Evolutionary conservation across 2,329 filamentous ascomycete genomes (phyloP).

Genomic region (Anisogramma anomala): DNA sequence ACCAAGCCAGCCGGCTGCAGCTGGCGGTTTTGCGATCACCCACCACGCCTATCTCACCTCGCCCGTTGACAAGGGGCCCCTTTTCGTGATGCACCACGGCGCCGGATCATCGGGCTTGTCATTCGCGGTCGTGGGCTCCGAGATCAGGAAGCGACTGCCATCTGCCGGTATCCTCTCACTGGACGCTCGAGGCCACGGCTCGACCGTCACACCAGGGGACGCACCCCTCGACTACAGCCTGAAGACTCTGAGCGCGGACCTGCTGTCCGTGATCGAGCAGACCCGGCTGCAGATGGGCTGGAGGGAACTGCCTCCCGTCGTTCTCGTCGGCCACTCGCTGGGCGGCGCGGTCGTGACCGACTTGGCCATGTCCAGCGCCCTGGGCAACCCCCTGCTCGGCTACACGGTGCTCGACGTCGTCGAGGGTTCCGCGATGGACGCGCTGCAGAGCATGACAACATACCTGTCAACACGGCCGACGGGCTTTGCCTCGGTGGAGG

Average conservation of each 20-base stretch:
- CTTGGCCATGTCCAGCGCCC: conserved; percentile 54
- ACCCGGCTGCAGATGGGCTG: conserved; percentile 61
- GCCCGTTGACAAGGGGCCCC: conserved; percentile 59
- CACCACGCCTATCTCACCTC: conserved; percentile 86
- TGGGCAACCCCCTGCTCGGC: conserved; percentile 62
- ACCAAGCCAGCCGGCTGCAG: conserved; percentile 29
- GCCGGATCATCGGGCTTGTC: conserved; percentile 87
- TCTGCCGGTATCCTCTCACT: conserved; percentile 72
- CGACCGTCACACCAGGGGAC: conserved; percentile 39
- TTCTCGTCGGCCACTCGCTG: conserved; percentile 85
- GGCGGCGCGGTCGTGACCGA: conserved; percentile 87
- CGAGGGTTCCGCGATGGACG: conserved; percentile 90
- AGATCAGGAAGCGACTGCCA: conserved; percentile 67
- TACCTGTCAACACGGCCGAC: conserved; percentile 74
- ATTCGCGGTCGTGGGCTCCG: conserved; percentile 69
- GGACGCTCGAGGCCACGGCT: conserved; percentile 81
- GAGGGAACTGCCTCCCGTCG: conserved; percentile 57
- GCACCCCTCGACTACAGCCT: conserved; percentile 54
- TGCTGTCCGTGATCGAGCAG: conserved; percentile 56
- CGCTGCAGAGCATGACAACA: conserved; percentile 83
- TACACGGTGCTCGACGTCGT: conserved; percentile 92
- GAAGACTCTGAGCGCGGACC: conserved; percentile 59
- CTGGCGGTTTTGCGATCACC: conserved; percentile 35
- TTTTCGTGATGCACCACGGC: conserved; percentile 92
- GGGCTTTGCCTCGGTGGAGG: conserved; percentile 63